Evolutionary conservation across 148 eudicot genomes (phyloP), one percentile per base, ranked within the genome.

Genomic region (Chenopodium album): DNA sequence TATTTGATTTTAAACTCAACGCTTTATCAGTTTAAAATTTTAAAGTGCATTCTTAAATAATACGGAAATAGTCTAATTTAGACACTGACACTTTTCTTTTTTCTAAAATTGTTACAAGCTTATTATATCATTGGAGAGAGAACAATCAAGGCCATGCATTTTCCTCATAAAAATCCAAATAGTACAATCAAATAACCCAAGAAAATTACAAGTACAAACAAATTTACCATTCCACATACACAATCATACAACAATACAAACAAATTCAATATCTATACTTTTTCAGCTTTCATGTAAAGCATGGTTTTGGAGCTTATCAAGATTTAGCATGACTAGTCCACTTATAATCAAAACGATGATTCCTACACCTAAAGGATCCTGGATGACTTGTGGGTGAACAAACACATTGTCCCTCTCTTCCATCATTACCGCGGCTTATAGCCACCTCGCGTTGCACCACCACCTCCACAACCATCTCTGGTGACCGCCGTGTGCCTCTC

Each of bases 301-400:
- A 34, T 76, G 71, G 71, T 17, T 46, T 44, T 22, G 62, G 26
- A 67, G 6, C 37, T 48, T 16, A 48, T 13, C 16, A 10, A 56
- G 22, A 28, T 71, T 46, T 41, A 71, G 75, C 75, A 71, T 63
- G 13, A 52, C 62, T 26, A 10, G 71, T 64, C 85, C 85, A 79
- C 76, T 46, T 76, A 67, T 79, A 83, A 46, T 74, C 50, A 44
- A 71, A 79, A 67, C 82, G 85, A 79, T 83, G 85, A 80, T 67
- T 71, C 67, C 82, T 83, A 29, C 82, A 83, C 85, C 85, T 83
- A 83, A 83, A 83, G 22, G 85, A 83, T 20, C 85, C 85, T 2
- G 85, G 79, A 46, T 79, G 85, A 44, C 59, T 74, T 1, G 85
- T 83, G 16, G 85, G 85, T 44, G 85, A 79, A 75, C 85, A 83